These are phyloP conservation scores for Pichia sp. DNA, from an alignment of 1,139 yeast species.

Conservation along the genomic window DNA sequence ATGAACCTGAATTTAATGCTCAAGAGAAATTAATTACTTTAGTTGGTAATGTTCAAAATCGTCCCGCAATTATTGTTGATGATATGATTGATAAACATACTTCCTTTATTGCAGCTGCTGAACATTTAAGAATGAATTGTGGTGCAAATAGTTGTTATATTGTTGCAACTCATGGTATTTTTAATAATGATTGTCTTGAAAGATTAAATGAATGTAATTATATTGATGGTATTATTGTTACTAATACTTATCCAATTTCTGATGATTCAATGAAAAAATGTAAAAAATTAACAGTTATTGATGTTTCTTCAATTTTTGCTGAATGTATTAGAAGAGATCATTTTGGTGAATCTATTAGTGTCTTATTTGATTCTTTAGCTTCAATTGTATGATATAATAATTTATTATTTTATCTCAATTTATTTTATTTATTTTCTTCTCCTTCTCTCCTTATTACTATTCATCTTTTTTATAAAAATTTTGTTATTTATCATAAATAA, in stretches of 20 bases:
- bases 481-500: background rate
- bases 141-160: constrained; percentile 90
- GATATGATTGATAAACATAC: constrained; percentile 96
- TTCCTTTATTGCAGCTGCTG: constrained; percentile 94
- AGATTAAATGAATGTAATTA: constrained; percentile 69
- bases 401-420: too few relatives aligned
- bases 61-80: constrained; percentile 89
- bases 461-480: background rate
- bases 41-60: constrained; percentile 90
- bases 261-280: constrained; percentile 50
- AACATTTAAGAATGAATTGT: constrained; percentile 88
- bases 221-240: constrained; percentile 85
- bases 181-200: constrained; percentile 81
- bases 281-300: constrained; percentile 75
- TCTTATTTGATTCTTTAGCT: constrained; percentile 79
- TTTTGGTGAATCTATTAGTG: constrained; percentile 93
- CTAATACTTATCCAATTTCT: constrained; percentile 90
- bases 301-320: constrained; percentile 91
- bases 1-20: constrained; percentile 61
- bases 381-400: constrained; percentile 40
- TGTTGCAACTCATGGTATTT: constrained; percentile 93
- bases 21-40: constrained; percentile 87
- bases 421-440: constrained; percentile 2
- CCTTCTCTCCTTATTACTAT: background rate
- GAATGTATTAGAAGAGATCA: constrained; percentile 98